Evolutionary conservation across 2,329 filamentous ascomycete species (phyloP), one percentile per base, ranked within the genome.

Genomic region (Diplodia seriata): DNA sequence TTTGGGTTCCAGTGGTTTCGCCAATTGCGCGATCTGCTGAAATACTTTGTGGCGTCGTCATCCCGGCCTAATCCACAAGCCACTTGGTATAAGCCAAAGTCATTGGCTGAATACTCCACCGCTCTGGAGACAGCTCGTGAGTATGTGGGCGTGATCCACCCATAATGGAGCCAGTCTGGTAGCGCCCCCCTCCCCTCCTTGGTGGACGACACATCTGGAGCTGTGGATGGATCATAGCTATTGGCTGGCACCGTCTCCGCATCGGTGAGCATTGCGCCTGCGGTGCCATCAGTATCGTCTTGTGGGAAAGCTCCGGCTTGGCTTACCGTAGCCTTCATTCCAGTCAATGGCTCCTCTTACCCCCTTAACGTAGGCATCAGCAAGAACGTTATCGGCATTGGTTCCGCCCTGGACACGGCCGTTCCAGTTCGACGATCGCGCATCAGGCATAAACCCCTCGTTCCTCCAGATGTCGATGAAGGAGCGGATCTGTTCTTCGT

Each of bases 281-380:
- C 1, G 5, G 33, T 4, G 2, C 15, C 12, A n/a, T 67, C 11
- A 67, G 40, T 38, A 11, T 23, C 8, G 5, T 36, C 20, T 23
- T 56, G 6, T 15, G 4, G n/a, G 14, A 33, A 33, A 18, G 29
- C 43, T 40, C 8, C 2, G 23, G 29, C 3, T 4, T 23, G 31
- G 26, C 66, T 36, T 38, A n/a, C 70, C 50, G 55, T 74, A 79
- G 1, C 75, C 77, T 38, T 77, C 76, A 23, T 74, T 78, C 90
- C 90, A 92, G 76, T 91, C 81, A 53, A 92, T 80, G 4, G 79
- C 79, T 4, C 87, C 88, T 14, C 84, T 81, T 2, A 91, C 84
- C 0, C 89, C 88, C 75, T 92, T 92, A 36, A 91, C 84, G 70
- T 87, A 92, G 0, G 90, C 90, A 73, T 92, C 90, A 2, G 90